phyloP scores from a whole-genome alignment of 2,329 filamentous ascomycete genomes.

The Dendrostoma leiphaemia region DNA sequence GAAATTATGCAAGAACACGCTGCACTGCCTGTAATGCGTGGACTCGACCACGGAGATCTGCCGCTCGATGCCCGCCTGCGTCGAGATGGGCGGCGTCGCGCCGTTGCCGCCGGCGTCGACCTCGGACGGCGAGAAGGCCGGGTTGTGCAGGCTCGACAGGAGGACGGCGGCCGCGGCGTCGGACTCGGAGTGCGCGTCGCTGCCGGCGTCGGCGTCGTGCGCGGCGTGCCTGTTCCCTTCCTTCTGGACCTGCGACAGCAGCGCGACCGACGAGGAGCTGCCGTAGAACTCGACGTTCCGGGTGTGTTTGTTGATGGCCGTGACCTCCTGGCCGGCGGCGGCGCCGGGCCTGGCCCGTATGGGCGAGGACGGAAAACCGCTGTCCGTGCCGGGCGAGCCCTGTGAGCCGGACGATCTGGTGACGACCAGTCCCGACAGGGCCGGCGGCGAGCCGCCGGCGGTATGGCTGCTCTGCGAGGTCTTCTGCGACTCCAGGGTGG shows the following conservation, averaged over 20 bases:
- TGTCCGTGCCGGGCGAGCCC: slow-evolving; percentile 12
- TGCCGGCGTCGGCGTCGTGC: background rate
- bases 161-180: slow-evolving; percentile 32
- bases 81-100: background rate
- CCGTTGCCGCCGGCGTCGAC: slow-evolving; percentile 8
- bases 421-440: slow-evolving; percentile 6
- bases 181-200: slow-evolving; percentile 16
- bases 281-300: slow-evolving; percentile 47
- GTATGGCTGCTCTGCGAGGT: background rate
- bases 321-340: slow-evolving; percentile 35
- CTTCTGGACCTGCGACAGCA: slow-evolving; percentile 39
- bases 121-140: slow-evolving; percentile 35
- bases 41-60: slow-evolving; percentile 17
- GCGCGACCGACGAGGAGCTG: slow-evolving; percentile 43
- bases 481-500: slow-evolving; percentile 6
- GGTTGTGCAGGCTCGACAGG: slow-evolving; percentile 44
- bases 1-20: slow-evolving; percentile 44
- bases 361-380: slow-evolving; percentile 20
- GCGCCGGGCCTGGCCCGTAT: slow-evolving; percentile 26
- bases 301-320: slow-evolving; percentile 43
- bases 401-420: slow-evolving; percentile 21
- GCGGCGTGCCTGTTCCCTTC: slow-evolving; percentile 23
- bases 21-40: slow-evolving; percentile 40
- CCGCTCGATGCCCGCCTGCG: background rate
- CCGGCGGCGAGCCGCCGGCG: slow-evolving; percentile 3